Percentiles rank a stretch among this genome's conserved stretches.
Conservation (phyloP, 805 yeast species). For the Saccharomycopsis fibuligera region DNA sequence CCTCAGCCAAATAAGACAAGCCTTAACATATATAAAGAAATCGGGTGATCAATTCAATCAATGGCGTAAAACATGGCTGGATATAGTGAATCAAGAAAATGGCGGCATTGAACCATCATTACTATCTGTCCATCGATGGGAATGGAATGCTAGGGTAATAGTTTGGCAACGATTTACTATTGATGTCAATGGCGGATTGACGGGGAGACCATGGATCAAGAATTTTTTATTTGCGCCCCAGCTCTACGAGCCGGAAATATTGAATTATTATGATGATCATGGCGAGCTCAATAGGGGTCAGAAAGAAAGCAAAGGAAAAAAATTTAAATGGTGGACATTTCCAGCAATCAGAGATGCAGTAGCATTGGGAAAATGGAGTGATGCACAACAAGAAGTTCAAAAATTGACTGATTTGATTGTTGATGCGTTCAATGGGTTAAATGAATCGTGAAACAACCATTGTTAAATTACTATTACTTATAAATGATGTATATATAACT, state of each 20-base stretch:
- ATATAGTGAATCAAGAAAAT: slow-evolving; percentile 39
- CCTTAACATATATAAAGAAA: slow-evolving; percentile 35
- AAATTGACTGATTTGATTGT: slow-evolving; percentile 33
- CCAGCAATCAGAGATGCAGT: slow-evolving; percentile 73
- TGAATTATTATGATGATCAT: too few species aligned
- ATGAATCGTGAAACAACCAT: too few species aligned
- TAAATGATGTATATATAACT: too few species aligned
- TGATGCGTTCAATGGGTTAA: too few species aligned
- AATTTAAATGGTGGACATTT: slow-evolving; percentile 55
- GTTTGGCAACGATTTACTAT: slow-evolving; percentile 49
- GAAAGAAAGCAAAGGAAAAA: slow-evolving; percentile 25
- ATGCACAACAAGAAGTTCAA: slow-evolving; percentile 50
- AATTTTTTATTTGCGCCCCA: slow-evolving; percentile 70
- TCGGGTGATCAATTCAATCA: slow-evolving; percentile 43
- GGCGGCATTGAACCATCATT: slow-evolving; percentile 68
- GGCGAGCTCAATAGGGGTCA: too few species aligned
- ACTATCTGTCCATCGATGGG: slow-evolving; percentile 66
- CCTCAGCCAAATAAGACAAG: slow-evolving; percentile 26
- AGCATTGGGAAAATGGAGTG: slow-evolving; percentile 33
- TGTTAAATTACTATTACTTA: too few species aligned
- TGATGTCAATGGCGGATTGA: slow-evolving; percentile 36
- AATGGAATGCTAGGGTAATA: slow-evolving; percentile 68
- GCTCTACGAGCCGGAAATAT: slow-evolving; percentile 42
- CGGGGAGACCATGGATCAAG: slow-evolving; percentile 55
- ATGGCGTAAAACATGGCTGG: slow-evolving; percentile 62